Base-by-base conservation (phyloP, 2,329 filamentous ascomycete species). In the Xylariales sp. region DNA sequence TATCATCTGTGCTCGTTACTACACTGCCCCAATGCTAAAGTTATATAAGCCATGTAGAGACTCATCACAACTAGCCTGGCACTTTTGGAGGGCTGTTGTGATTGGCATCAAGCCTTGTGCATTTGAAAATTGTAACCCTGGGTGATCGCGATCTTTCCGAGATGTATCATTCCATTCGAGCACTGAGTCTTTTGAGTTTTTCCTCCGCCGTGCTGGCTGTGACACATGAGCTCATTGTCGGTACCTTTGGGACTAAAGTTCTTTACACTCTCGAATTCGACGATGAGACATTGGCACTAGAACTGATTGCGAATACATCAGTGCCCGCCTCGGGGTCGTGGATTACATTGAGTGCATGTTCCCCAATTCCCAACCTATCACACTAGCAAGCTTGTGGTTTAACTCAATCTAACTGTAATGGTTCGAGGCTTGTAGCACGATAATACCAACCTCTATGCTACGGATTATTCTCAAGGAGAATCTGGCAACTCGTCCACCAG, bases 231-330 rank as follows among this genome's bases (percentile, higher is more conserved):
- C 30, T 41, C 12, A 14, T 41, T 15, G 40, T 41, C 6, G 40
- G 40, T 10, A 41, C 40, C 2, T 41, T 41, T 25, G 30, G 30
- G 13, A 34, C 29, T 18, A 38, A 41, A n/a, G 28, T 24, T 4
- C 30, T 41, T 6, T 41, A 41, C 25, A 41, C 40, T 11, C 10
- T 41, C 25, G 21, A 29, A 19, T 41, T 41, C 19, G 40, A 41
- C 15, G 40, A 41, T 11, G 30, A 41, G 25, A 16, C 40, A 8
- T 23, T 38, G 23, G 29, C 35, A 5, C 27, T 41, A 24, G 31
- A 29, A 7, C 6, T 25, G 17, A 16, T 38, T 12, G 40, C 40
- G 23, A 41, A 41, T 29, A 41, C 35, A 4, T 34, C 34, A 13
- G 36, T 37, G 4, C 40, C 40, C 1, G 30, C 27, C 13, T 21